Evolutionary conservation across 106 monocot genomes (phyloP), one percentile per base, ranked within the genome.

Genomic region (Allium sativum): DNA sequence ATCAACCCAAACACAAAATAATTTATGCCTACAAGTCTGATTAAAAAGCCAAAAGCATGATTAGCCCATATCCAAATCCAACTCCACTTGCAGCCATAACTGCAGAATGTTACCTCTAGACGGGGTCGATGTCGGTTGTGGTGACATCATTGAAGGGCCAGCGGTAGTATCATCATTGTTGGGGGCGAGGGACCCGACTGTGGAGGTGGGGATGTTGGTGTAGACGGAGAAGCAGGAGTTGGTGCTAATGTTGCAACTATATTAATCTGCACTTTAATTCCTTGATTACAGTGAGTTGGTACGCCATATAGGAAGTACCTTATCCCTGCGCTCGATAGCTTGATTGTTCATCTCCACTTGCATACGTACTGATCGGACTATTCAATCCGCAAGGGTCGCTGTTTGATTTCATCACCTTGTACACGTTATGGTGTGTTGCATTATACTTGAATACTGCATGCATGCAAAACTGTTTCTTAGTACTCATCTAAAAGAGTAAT

Each of bases 291-390:
- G 73, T 87, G 87, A 19, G 67, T 66, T 13, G 69, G 44, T 11
- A 51, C 13, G 12, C 77, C 70, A 48, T 82, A 87, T 71, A 82
- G 64, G 74, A 82, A 87, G 71, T 83, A 87, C 21, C 72, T 54
- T 0, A 40, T 68, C 15, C 74, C 79, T 12, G 51, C 19, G 16
- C 42, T 6, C 8, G 58, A 45, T 19, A 87, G 68, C 0, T 53
- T 16, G 61, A 87, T 40, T 13, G 10, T 42, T 65, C 70, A 31
- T 71, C 66, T 9, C 74, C 77, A 43, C 22, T 45, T 40, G 0
- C 55, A 47, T 65, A 18, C 9, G 68, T 58, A 1, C 16, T 21
- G 31, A 77, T 68, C 16, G 74, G 18, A 11, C 19, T 52, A 50
- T 53, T 57, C 7, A 65, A 22, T 1, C 40, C 42, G 76, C 87